Base-by-base conservation (phyloP, 768 basidiomycete genomes). In the Galerina marginata region DNA sequence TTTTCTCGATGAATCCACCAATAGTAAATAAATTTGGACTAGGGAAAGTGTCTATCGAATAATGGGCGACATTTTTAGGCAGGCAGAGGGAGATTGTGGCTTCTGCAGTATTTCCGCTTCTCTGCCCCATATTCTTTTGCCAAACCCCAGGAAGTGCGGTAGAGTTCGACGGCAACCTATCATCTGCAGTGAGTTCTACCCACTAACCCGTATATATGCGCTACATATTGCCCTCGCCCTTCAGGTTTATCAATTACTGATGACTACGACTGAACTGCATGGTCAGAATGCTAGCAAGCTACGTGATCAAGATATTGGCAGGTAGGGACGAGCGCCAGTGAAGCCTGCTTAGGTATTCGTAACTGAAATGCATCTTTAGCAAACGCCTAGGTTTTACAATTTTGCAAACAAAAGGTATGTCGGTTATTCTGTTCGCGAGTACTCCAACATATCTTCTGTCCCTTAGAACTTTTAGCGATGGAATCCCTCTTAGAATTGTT, bases 401-500 rank as follows among this genome's bases (percentile, higher is more conserved):
- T 54, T 79, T 78, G 38, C 72, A 76, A 42, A 82, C 80, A 20
- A 80, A 71, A 74, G 84, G 88, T 82, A 64, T 40, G 20, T 43
- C 9, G 9, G 5, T n/a, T 29, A 42, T 29, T 46, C 53, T 33
- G 16, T 15, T 6, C 36, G 3, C 25, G 46, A 10, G 6, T 25
- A 2, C 6, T 61, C 49, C 50, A 58, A 29, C 16, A 10, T 20
- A 50, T 36, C 10, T 49, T 59, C 7, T 33, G 29, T 33, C 9
- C 44, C 14, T 1, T 38, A 87, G 88, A 85, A 55, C 87, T 81
- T 65, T 72, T 89, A 15, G 79, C 81, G 12, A 70, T 87, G 44
- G 88, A 90, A 67, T 77, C 81, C 14, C 76, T 88, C 3, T 68
- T 89, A 44, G 81, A 83, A 54, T 64, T 90, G 0, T 81, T 88